These are phyloP conservation scores for Mucor mucedo DNA, from an alignment of 371 early-diverging fungal species.

Conservation along the genomic window DNA sequence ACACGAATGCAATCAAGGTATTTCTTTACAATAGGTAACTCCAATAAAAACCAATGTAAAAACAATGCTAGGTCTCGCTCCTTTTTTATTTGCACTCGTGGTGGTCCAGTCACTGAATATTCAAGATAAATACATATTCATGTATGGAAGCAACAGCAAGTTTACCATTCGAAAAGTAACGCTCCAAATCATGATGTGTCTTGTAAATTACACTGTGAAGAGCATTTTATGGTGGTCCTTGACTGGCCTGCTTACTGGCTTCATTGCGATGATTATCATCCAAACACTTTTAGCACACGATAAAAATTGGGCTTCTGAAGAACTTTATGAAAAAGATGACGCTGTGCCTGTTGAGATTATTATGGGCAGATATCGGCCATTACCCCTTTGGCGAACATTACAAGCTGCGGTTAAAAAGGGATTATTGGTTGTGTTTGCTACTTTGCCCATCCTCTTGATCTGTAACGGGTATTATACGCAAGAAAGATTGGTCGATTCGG, in stretches of 20 bases:
- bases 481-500: slow-evolving; percentile 29
- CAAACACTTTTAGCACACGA: slow-evolving; percentile 21
- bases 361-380: slow-evolving; percentile 17
- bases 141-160: slow-evolving; percentile 32
- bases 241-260: slow-evolving; percentile 44
- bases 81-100: slow-evolving; percentile 51
- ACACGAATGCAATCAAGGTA: slow-evolving; percentile 60
- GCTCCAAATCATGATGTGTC: slow-evolving; percentile 45
- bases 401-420: slow-evolving; percentile 21
- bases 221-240: slow-evolving; percentile 60
- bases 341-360: slow-evolving; percentile 16
- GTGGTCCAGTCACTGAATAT: slow-evolving; percentile 49
- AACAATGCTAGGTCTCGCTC: slow-evolving; percentile 42
- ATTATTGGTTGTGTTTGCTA: slow-evolving; percentile 8
- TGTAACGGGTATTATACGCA: slow-evolving; percentile 37
- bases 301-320: slow-evolving; percentile 18
- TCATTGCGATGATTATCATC: slow-evolving; percentile 36
- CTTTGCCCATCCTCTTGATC: slow-evolving; percentile 29
- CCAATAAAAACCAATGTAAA: neutral
- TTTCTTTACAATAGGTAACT: neutral
- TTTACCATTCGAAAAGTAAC: slow-evolving; percentile 40
- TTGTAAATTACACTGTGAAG: slow-evolving; percentile 46
- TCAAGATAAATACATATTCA: slow-evolving; percentile 39
- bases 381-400: slow-evolving; percentile 22
- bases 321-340: slow-evolving; percentile 20